Conservation (phyloP, 257 asterid species). For the Linderniella brevidens region DNA sequence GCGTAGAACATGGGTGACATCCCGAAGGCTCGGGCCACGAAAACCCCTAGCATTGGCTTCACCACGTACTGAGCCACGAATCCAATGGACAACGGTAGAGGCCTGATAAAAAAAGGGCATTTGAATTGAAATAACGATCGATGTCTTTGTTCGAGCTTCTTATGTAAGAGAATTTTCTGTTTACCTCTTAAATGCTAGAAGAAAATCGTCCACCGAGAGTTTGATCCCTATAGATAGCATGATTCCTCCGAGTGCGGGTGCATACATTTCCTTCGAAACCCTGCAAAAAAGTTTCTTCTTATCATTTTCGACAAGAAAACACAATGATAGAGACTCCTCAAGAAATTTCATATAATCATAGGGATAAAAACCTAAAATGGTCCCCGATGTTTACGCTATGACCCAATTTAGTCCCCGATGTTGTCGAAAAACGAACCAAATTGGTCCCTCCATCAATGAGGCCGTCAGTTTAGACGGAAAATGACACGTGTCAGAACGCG, state of each 20-base stretch:
- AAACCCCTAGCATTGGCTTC: slow-evolving; percentile 75
- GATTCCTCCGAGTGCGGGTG: slow-evolving; percentile 99
- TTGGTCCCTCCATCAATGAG: too few species aligned
- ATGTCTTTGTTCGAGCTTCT: too few species aligned
- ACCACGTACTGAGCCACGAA: slow-evolving; percentile 67
- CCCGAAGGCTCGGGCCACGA: slow-evolving; percentile 72
- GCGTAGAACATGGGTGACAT: slow-evolving; percentile 64
- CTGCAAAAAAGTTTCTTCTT: slow-evolving; percentile 80
- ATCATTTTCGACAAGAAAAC: slow-evolving; percentile 22
- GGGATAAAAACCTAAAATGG: too few species aligned
- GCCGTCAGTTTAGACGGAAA: too few species aligned
- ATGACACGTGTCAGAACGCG: too few species aligned
- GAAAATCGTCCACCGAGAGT: slow-evolving; percentile 83
- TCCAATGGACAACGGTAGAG: slow-evolving; percentile 64
- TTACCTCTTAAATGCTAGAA: slow-evolving; percentile 84
- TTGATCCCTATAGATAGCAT: slow-evolving; percentile 90
- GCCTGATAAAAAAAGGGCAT: slow-evolving; percentile 29
- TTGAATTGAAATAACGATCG: neutral
- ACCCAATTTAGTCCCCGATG: too few species aligned
- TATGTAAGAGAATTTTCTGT: neutral
- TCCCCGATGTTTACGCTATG: too few species aligned
- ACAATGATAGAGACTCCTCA: slow-evolving; percentile 18
- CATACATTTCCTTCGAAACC: slow-evolving; percentile 90
- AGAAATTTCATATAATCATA: slow-evolving; percentile 1
- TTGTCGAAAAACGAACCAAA: too few species aligned